Evolutionary conservation across 2,329 filamentous ascomycete species (phyloP), one percentile per base, ranked within the genome.

Genomic region (Coniella vitis): DNA sequence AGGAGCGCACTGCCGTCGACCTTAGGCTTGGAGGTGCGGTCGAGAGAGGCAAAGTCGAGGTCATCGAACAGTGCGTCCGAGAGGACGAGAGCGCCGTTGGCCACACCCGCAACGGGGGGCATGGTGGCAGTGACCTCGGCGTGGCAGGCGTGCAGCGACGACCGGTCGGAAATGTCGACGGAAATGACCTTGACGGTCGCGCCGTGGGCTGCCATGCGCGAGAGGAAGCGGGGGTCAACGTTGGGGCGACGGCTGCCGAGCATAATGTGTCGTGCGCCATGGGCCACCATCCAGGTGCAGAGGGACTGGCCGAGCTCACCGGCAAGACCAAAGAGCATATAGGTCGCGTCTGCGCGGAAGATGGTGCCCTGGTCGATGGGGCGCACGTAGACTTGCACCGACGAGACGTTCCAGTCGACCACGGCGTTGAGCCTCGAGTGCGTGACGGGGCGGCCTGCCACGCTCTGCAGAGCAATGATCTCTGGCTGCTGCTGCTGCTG

Each of bases 231-330:
- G 3, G 56, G 41, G 8, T 67, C 57, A 2, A 71, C 51, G 4
- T 63, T 55, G 3, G 68, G 61, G 9, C 60, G 62, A 0, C 72
- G 65, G 43, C 68, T 71, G 0, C 66, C 63, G 2, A 76, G 25
- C 1, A 63, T 65, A 1, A 73, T 41, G 32, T 66, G 49, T 13
- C 60, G 53, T 0, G 68, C 71, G 0, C 70, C 71, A 9, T 60
- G 58, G 0, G 32, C 40, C 2, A 65, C 58, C 69, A 71, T 72
- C 66, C 63, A 73, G 29, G 60, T 42, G 38, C 59, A 64, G 1
- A 72, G 56, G 0, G 70, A 68, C 4, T 58, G 59, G 1, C 69
- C 70, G 1, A 70, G 34, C 0, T 57, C 53, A 0, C 66, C 61
- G 1, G 62, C 60, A 4, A 68, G 51, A 0, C 65, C 64, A 10